These are phyloP conservation scores for Ceratocystis colombiana DNA, from an alignment of 2,329 filamentous ascomycete genomes.

Conservation along the genomic window DNA sequence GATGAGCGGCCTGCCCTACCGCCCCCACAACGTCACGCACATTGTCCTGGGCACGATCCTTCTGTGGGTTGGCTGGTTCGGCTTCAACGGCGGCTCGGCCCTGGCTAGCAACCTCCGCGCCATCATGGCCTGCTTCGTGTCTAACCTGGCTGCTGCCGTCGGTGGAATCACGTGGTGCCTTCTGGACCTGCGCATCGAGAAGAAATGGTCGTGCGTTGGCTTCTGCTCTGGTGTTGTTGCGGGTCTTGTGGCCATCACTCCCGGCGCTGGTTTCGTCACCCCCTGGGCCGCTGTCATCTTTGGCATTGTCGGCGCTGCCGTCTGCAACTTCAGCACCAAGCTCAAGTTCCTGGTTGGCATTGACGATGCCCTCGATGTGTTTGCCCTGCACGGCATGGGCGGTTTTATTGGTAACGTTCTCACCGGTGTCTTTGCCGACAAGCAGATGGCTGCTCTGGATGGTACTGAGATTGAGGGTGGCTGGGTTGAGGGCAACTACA, in stretches of 20 bases:
- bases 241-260: conserved; percentile 78
- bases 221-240: conserved; percentile 87
- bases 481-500: conserved; percentile 61
- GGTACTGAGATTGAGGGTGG: conserved; percentile 49
- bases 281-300: conserved; percentile 51
- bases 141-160: conserved; percentile 73
- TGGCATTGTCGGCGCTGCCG: conserved; percentile 50
- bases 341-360: conserved; percentile 63
- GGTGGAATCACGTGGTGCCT: conserved; percentile 76
- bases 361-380: conserved; percentile 82
- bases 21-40: conserved; percentile 63
- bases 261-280: conserved; percentile 71
- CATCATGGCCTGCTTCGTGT: conserved; percentile 80
- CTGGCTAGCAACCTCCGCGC: conserved; percentile 74
- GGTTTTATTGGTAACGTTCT: conserved; percentile 71
- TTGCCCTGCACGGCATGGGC: conserved; percentile 78
- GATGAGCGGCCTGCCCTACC: conserved; percentile 53
- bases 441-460: conserved; percentile 63
- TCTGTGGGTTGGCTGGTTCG: conserved; percentile 93
- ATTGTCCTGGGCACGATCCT: conserved; percentile 63
- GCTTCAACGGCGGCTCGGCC: conserved; percentile 84
- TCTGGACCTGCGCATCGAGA: conserved; percentile 81
- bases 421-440: conserved; percentile 68
- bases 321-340: conserved; percentile 81
- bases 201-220: conserved; percentile 86